These are phyloP conservation scores for Clitocybe nebularis DNA, from an alignment of 1,284 basidiomycete species.

Conservation along the genomic window DNA sequence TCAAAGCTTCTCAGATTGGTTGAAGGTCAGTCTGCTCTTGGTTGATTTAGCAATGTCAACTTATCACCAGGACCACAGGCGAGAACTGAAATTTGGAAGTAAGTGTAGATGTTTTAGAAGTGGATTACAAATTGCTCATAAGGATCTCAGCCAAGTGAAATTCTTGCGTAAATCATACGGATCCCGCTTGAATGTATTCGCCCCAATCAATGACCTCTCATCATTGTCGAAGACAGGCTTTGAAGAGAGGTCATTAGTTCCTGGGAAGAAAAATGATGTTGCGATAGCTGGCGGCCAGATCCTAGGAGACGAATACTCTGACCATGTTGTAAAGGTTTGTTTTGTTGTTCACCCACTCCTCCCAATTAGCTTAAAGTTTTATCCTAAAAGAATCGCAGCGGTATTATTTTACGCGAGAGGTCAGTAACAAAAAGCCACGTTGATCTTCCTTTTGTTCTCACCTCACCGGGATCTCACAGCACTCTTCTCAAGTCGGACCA, in stretches of 20 bases:
- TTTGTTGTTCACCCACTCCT: background rate
- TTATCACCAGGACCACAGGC: conserved; percentile 36
- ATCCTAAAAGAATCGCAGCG: conserved; percentile 70
- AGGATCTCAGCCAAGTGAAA: conserved; percentile 67
- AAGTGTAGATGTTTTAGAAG: conserved; percentile 27
- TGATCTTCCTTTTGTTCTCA: conserved; percentile 5
- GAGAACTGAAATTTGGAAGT: conserved; percentile 94
- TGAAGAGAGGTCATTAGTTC: conserved; percentile 49
- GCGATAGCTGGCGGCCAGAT: conserved; percentile 82
- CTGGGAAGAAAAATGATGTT: conserved; percentile 70
- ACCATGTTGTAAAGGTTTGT: conserved; percentile 82
- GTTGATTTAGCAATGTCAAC: background rate
- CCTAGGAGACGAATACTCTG: conserved; percentile 91
- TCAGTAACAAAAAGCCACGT: conserved; percentile 28
- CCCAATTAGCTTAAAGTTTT: conserved; percentile 3
- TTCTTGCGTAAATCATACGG: conserved; percentile 79
- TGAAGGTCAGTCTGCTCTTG: conserved; percentile 54
- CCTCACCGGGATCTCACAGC: conserved; percentile 32
- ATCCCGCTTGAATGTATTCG: conserved; percentile 81
- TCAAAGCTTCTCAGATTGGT: conserved; percentile 83
- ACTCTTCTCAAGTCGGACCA: conserved; percentile 89
- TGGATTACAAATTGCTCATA: conserved; percentile 3
- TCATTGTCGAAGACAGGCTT: conserved; percentile 65
- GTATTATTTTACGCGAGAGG: conserved; percentile 90
- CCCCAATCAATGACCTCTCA: conserved; percentile 85